These are phyloP conservation scores for Leccinum fibrillosum DNA, from an alignment of 768 basidiomycete genomes.

Conservation along the genomic window DNA sequence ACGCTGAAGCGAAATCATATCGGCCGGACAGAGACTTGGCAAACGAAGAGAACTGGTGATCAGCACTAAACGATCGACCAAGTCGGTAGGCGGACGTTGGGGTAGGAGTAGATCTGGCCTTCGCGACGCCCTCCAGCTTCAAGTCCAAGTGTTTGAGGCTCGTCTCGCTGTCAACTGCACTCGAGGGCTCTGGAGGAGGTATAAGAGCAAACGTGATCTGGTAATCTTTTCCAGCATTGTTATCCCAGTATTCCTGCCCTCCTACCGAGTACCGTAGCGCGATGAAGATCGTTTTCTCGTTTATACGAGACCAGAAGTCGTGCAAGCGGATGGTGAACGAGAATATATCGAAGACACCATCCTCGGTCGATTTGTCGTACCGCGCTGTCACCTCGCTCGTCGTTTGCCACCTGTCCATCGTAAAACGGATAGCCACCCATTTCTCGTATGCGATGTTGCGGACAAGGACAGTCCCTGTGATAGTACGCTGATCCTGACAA, in stretches of 20 bases:
- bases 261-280: conserved; percentile 70
- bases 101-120: conserved; percentile 24
- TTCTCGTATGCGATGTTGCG: conserved; percentile 88
- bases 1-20: conserved; percentile 55
- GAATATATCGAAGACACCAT: conserved; percentile 63
- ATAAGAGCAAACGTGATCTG: conserved; percentile 56
- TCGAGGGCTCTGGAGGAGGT: conserved; percentile 23
- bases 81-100: conserved; percentile 11
- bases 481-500: conserved; percentile 45
- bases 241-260: conserved; percentile 89
- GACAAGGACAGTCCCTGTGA: conserved; percentile 76
- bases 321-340: conserved; percentile 71
- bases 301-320: conserved; percentile 72
- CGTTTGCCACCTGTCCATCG: conserved; percentile 94
- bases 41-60: conserved; percentile 19
- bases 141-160: conserved; percentile 60
- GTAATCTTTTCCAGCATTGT: conserved; percentile 80
- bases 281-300: conserved; percentile 79
- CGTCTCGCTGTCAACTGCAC: conserved; percentile 36
- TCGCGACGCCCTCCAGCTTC: conserved; percentile 65
- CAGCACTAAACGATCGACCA: conserved; percentile 28
- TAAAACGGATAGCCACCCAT: conserved; percentile 85
- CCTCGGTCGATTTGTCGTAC: conserved; percentile 45
- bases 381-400: conserved; percentile 88
- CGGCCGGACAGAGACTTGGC: conserved; percentile 46